Evolutionary conservation across 805 yeast species (phyloP).

Genomic region (Clavispora asparagi): DNA sequence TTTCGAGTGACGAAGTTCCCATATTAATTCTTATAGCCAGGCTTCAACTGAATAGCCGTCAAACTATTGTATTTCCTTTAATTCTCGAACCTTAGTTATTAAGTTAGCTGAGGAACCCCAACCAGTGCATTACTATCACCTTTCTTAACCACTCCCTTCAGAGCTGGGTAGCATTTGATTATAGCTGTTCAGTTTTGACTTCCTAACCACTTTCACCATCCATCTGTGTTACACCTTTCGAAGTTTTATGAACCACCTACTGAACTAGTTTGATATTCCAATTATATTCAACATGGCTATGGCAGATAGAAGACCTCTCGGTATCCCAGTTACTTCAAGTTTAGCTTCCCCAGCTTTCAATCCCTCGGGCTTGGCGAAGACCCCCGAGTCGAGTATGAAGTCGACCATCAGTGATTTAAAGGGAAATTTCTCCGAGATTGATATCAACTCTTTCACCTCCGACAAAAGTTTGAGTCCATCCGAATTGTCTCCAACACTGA

Average conservation of each 20-base stretch:
- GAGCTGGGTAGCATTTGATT: constrained; percentile 13
- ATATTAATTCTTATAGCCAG: background rate
- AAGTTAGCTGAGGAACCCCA: constrained; percentile 2
- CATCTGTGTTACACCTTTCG: background rate
- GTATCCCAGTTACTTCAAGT: constrained; percentile 45
- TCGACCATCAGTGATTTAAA: constrained; percentile 14
- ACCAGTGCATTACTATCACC: background rate
- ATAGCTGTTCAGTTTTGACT: constrained; percentile 11
- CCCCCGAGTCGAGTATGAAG: constrained; percentile 6
- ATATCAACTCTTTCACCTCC: constrained; percentile 1
- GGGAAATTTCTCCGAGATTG: constrained; percentile 9
- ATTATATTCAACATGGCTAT: constrained; percentile 45
- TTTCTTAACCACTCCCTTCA: background rate
- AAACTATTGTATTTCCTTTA: background rate
- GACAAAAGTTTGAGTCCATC: constrained; percentile 21
- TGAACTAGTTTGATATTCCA: background rate
- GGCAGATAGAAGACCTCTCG: constrained; percentile 63
- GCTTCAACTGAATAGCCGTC: background rate
- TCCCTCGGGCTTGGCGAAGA: constrained; percentile 20
- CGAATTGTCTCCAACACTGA: constrained; percentile 30
- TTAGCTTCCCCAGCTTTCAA: constrained; percentile 42
- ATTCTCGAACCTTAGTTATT: constrained; percentile 4
- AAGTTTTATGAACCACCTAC: background rate
- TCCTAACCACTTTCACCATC: background rate
- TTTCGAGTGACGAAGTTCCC: background rate